phyloP scores from a whole-genome alignment of 768 basidiomycete species.

The Mycena venus region DNA sequence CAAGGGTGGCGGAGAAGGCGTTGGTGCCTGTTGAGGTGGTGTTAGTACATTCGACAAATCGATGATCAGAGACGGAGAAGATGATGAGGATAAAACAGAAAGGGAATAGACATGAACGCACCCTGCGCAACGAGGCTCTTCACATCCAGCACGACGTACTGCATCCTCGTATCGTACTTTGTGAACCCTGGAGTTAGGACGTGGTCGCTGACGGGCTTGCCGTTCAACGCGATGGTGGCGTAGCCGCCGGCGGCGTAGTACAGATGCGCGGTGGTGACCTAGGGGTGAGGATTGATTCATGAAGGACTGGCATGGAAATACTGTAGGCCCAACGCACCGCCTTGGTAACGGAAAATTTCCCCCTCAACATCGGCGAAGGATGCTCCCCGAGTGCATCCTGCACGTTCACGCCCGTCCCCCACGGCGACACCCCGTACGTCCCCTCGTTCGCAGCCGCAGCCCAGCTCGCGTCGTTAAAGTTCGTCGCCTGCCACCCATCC shows the following conservation, averaged over 20 bases:
- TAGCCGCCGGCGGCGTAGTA: conserved; percentile 48
- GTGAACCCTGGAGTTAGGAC: conserved; percentile 47
- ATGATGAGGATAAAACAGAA: not conserved
- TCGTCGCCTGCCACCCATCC: conserved; percentile 32
- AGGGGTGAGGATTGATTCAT: not conserved
- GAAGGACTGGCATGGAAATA: not conserved
- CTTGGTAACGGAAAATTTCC: conserved; percentile 34
- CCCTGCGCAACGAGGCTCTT: not conserved
- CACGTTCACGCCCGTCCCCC: conserved; percentile 38
- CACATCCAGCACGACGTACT: conserved; percentile 45
- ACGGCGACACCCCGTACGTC: conserved; percentile 38
- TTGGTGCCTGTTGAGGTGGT: conserved; percentile 28
- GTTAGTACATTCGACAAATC: not conserved
- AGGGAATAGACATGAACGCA: not conserved
- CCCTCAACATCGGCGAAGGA: conserved; percentile 45
- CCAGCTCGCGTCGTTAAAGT: conserved; percentile 41
- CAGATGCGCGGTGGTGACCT: conserved; percentile 41
- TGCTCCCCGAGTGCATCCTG: conserved; percentile 43
- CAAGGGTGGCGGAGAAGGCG: conserved; percentile 41
- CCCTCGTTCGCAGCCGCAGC: conserved; percentile 34
- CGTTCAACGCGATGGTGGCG: conserved; percentile 44
- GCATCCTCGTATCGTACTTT: conserved; percentile 43
- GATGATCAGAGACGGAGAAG: not conserved
- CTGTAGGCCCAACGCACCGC: not conserved
- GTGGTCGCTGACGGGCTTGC: conserved; percentile 41